Evolutionary conservation across 2,329 filamentous ascomycete genomes (phyloP).

Genomic region (Cladosporium cucumerinum): DNA sequence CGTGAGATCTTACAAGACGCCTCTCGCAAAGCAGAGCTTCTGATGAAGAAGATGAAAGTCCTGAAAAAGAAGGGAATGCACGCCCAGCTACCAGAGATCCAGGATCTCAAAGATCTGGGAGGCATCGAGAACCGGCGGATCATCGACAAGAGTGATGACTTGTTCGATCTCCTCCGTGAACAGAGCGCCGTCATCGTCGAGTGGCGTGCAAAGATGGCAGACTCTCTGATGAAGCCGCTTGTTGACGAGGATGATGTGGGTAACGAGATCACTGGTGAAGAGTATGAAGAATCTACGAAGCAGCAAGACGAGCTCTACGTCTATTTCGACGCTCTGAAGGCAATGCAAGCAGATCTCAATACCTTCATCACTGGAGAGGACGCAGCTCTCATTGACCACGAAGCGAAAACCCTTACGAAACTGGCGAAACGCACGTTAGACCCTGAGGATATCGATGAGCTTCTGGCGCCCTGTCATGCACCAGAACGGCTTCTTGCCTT

Average conservation of each 20-base stretch:
- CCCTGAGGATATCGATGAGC: constrained; percentile 58
- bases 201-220: constrained; percentile 71
- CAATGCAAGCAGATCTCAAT: constrained; percentile 73
- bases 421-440: constrained; percentile 27
- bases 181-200: constrained; percentile 69
- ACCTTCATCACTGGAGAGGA: constrained; percentile 71
- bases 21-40: constrained; percentile 56
- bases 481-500: constrained; percentile 59
- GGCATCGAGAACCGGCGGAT: constrained; percentile 72
- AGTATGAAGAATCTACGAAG: constrained; percentile 83
- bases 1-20: constrained; percentile 68
- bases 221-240: constrained; percentile 68
- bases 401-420: constrained; percentile 52
- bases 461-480: constrained; percentile 62
- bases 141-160: constrained; percentile 61
- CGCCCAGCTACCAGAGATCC: constrained; percentile 47
- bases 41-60: constrained; percentile 60
- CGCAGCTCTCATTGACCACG: constrained; percentile 72
- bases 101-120: constrained; percentile 49
- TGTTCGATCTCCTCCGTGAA: constrained; percentile 65
- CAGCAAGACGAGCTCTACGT: constrained; percentile 85
- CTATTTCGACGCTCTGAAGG: constrained; percentile 75
- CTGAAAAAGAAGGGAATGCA: constrained; percentile 51
- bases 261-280: constrained; percentile 78
- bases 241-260: constrained; percentile 74